phyloP scores from a whole-genome alignment of 225 moss, liverwort and hornwort genomes.

The Bryum argenteum region DNA sequence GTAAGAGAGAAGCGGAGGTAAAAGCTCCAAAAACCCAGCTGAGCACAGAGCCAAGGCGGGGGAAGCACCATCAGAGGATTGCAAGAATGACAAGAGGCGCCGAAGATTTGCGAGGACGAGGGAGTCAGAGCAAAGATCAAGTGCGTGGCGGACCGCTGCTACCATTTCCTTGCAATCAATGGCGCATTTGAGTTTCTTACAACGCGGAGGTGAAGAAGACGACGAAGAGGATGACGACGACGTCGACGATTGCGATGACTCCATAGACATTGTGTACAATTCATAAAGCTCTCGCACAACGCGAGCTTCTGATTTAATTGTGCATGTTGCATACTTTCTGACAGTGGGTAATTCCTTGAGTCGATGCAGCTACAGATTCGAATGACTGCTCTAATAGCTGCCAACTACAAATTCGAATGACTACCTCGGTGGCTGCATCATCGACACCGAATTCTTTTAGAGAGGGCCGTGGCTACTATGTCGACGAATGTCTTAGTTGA shows the following conservation, averaged over 20 bases:
- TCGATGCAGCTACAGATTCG: no score
- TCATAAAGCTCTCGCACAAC: no score
- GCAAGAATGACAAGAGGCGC: conserved; percentile 25
- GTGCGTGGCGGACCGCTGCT: conserved; percentile 16
- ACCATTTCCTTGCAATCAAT: conserved; percentile 21
- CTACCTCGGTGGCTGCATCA: no score
- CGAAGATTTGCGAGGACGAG: conserved; percentile 24
- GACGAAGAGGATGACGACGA: conserved; percentile 14
- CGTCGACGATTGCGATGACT: conserved; percentile 19
- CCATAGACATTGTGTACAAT: conserved; percentile 19
- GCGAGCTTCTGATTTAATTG: no score
- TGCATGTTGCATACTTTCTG: no score
- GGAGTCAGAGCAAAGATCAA: conserved; percentile 20
- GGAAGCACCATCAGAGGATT: conserved; percentile 21
- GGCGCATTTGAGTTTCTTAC: conserved; percentile 20
- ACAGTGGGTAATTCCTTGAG: no score
- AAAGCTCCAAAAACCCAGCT: conserved; percentile 26
- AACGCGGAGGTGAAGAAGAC: conserved; percentile 8
- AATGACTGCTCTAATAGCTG: no score
- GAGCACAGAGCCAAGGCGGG: conserved; percentile 11
- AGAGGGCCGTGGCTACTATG: no score
- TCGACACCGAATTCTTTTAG: no score
- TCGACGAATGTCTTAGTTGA: no score
- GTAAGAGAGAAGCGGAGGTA: conserved; percentile 37
- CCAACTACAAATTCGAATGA: no score